Conservation (phyloP, 305 asterid species). For the Andrographis paniculata region DNA sequence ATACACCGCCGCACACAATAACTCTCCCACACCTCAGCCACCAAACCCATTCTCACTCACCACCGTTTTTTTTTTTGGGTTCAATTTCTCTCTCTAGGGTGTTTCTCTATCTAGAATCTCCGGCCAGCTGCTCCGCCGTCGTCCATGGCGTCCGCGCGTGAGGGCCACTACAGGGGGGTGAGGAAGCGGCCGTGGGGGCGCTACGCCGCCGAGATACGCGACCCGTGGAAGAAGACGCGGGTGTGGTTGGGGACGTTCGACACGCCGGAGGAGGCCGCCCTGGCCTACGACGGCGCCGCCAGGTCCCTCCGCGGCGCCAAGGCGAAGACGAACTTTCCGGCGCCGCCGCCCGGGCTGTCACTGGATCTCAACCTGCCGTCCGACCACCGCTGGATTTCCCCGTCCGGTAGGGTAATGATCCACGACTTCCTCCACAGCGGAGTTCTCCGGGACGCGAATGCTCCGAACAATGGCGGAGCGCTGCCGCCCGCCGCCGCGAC, state of each 20-base stretch:
- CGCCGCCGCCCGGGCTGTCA: conserved; percentile 36
- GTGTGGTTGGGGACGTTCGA: conserved; percentile 95
- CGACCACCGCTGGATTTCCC: conserved; percentile 47
- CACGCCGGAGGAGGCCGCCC: conserved; percentile 88
- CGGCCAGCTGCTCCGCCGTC: too few species aligned
- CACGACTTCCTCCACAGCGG: conserved; percentile 55
- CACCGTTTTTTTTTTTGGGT: background rate
- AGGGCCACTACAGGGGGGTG: conserved; percentile 88
- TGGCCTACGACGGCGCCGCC: conserved; percentile 96
- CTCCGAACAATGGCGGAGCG: conserved; percentile 28
- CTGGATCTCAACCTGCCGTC: conserved; percentile 72
- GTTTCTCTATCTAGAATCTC: conserved; percentile 2
- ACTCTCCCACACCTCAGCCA: conserved; percentile 4
- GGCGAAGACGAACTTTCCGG: conserved; percentile 81
- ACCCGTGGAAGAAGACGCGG: conserved; percentile 93
- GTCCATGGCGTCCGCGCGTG: conserved; percentile 46
- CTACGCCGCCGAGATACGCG: conserved; percentile 94
- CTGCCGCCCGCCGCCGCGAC: conserved; percentile 24
- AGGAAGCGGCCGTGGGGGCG: conserved; percentile 98
- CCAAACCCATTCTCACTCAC: background rate
- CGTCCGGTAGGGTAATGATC: conserved; percentile 40
- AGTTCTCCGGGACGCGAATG: conserved; percentile 25
- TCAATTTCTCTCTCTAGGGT: background rate
- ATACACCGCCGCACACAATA: conserved; percentile 27
- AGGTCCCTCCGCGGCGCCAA: conserved; percentile 82